phyloP scores from a whole-genome alignment of 441 rosid species.

The Erysimum cheiri region DNA sequence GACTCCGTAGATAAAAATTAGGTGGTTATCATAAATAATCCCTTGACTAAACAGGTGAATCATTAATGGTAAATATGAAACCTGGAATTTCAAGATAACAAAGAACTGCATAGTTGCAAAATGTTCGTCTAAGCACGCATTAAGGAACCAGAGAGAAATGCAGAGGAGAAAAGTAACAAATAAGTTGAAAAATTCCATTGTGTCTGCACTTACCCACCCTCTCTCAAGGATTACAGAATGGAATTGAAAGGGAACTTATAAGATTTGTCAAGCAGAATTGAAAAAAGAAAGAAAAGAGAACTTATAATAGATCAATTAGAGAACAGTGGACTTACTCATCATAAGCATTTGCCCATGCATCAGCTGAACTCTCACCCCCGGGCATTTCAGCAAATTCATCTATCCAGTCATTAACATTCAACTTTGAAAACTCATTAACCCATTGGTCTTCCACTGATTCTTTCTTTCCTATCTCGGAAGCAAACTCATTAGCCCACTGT shows the following conservation, averaged over 20 bases:
- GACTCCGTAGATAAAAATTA: constrained; percentile 17
- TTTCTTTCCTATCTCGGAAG: constrained; percentile 62
- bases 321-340: constrained; percentile 74
- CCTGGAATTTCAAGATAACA: neutral
- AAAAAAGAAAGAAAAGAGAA: neutral
- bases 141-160: constrained; percentile 10
- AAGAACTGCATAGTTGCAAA: constrained; percentile 24
- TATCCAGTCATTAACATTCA: constrained; percentile 86
- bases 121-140: neutral
- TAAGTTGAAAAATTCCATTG: neutral
- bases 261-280: constrained; percentile 7
- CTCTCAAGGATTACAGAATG: neutral
- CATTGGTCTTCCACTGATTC: constrained; percentile 78
- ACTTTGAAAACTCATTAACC: constrained; percentile 95
- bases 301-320: constrained; percentile 11
- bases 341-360: constrained; percentile 91
- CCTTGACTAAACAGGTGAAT: constrained; percentile 17
- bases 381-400: constrained; percentile 94
- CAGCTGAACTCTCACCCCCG: constrained; percentile 65
- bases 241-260: constrained; percentile 16
- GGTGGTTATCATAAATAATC: constrained; percentile 14
- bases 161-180: constrained; percentile 12
- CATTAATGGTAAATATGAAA: constrained; percentile 18
- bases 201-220: neutral
- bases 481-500: constrained; percentile 88